Base-by-base conservation (phyloP, 208 protist genomes). In the Trypanosomatidae sp. region DNA sequence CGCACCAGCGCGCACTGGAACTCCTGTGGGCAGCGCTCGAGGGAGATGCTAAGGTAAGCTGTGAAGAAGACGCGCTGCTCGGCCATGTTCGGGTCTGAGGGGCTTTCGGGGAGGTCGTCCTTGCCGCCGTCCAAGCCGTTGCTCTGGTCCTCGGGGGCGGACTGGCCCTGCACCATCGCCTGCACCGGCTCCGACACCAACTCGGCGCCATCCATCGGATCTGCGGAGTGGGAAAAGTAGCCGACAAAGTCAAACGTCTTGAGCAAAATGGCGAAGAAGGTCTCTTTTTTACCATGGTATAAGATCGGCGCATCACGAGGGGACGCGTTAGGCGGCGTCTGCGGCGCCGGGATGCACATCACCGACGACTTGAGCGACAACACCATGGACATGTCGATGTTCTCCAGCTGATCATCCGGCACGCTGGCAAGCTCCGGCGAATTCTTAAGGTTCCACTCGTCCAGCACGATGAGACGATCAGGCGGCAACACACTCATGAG, bases 161-260 rank as follows among this genome's bases (percentile, higher is more conserved):
- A 30, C 47, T 71, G 58, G 44, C 56, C 53, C 49, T 72, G 66
- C 58, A 60, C 69, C 59, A 59, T 68, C 62, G 49, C 66, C 70
- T 71, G 64, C 49, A 60, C 46, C 44, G 67, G 28, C 62, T 74
- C 73, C 52, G 76, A 30, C 41, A 30, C 53, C 46, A 46, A 30
- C 62, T 81, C 76, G 9, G 49, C 75, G 30, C 62, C 76, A 33
- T 47, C 73, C 47, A 70, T 70, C 25, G 84, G 79, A 28, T 69
- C 47, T 19, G 79, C 73, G 30, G 80, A 72, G 64, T 95, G 93
- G 5, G 91, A 90, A 78, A 96, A 96, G 81, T 97, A 97, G 6
- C 93, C 93, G 25, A 97, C 81, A 65, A 97, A 95, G 78, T 97
- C 93, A 70, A 97, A 87, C 22, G 75, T 73, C 77, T 96, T 95